Conservation (phyloP, 805 yeast species). For the Priceomyces castillae region DNA sequence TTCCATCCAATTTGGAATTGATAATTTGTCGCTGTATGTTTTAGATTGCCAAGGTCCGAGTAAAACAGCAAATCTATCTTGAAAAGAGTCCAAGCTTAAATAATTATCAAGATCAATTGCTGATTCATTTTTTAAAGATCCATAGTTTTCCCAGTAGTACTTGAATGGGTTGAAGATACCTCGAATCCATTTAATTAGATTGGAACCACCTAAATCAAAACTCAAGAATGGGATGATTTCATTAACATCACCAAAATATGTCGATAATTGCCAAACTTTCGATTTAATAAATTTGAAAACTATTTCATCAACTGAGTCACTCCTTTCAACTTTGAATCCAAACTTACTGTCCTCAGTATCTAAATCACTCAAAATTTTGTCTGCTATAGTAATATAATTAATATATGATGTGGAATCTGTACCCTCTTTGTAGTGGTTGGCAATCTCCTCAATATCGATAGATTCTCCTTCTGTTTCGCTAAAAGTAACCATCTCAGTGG, state of each 20-base stretch:
- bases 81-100: conserved; percentile 9
- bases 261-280: conserved; percentile 19
- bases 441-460: conserved; percentile 4
- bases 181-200: conserved; percentile 25
- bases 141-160: conserved; percentile 29
- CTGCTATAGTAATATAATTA: background rate
- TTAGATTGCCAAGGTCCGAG: conserved; percentile 20
- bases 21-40: conserved; percentile 11
- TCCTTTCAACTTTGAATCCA: background rate
- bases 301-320: conserved; percentile 2
- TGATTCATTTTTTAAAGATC: conserved; percentile 6
- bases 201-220: conserved; percentile 10
- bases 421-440: background rate
- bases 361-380: background rate
- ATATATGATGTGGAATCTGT: background rate
- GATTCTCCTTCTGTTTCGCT: background rate
- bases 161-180: conserved; percentile 28
- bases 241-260: conserved; percentile 17
- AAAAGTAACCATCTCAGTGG: background rate
- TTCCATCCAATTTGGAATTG: conserved; percentile 21
- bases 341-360: background rate
- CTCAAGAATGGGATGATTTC: conserved; percentile 15
- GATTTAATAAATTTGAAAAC: conserved; percentile 19
- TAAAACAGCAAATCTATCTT: conserved; percentile 20
- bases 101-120: conserved; percentile 14